Conservation (phyloP, 257 asterid species). For the Nicotiana noctiflora region DNA sequence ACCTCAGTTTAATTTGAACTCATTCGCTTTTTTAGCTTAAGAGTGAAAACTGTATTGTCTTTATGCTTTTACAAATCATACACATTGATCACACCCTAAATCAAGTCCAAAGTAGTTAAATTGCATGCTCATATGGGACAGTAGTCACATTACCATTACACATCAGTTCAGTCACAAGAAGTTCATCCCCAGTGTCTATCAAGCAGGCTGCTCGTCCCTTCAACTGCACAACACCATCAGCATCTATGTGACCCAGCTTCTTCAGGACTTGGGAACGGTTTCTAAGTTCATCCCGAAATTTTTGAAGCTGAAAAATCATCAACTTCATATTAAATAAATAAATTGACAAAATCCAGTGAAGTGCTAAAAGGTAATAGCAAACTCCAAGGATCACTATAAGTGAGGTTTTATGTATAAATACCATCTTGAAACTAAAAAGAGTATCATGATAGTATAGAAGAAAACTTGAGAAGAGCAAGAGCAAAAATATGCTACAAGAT, state of each 20-base stretch:
- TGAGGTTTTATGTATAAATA: neutral
- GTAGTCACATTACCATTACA: slow-evolving; percentile 53
- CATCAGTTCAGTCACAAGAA: slow-evolving; percentile 95
- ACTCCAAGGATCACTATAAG: neutral
- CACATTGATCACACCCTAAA: neutral
- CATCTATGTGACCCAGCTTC: slow-evolving; percentile 85
- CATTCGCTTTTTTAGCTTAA: neutral
- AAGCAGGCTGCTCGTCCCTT: slow-evolving; percentile 99
- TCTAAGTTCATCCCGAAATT: slow-evolving; percentile 91
- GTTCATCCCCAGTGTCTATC: slow-evolving; percentile 98
- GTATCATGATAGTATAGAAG: neutral
- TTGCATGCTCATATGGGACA: neutral
- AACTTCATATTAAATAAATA: neutral
- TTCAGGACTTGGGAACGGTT: slow-evolving; percentile 90
- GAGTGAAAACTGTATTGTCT: neutral
- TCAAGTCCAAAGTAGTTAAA: neutral
- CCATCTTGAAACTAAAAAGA: neutral
- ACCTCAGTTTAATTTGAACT: neutral
- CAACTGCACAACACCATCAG: slow-evolving; percentile 83
- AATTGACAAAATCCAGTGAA: neutral
- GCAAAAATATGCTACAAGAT: neutral
- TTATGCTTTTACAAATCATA: neutral
- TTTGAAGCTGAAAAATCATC: slow-evolving; percentile 70
- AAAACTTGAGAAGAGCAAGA: neutral
- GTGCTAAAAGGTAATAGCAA: neutral